Base-by-base conservation (phyloP, 108 stramenopile species). In the Skeletonema grethae region DNA sequence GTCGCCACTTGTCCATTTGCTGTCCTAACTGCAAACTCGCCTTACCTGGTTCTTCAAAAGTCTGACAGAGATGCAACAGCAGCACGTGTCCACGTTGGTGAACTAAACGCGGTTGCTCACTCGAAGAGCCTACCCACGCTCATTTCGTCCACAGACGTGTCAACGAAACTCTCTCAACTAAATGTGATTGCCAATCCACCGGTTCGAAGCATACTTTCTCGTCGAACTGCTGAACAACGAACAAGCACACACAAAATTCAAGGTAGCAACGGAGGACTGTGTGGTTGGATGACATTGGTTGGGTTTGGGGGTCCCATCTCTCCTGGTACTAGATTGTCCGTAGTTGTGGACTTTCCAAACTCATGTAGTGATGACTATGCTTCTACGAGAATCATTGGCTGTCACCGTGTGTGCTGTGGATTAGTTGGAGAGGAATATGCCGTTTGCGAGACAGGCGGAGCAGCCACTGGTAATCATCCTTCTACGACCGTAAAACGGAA, bases 351-450 rank as follows among this genome's bases (percentile, higher is more conserved):
- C 36, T 78, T 78, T 61, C 70, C 77, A 61, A 41, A 46, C 22
- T 30, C 12, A 18, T 25, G 67, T 13, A 32, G 59, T 65, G 69
- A 65, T n/a, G 36, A 48, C 22, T 18, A 63, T 38, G 30, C 32
- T 28, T 61, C 46, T 50, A 39, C 57, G 13, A 57, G 59, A 59
- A 62, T 72, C 9, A 53, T 78, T 67, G 65, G 70, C 9, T 78
- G 77, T 22, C 70, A 78, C 63, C 77, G 77, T 13, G 70, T 78
- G 5, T 78, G 77, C 32, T 78, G 77, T 55, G 77, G 65, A 7
- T 56, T 78, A 59, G 70, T 78, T 11, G 80, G 80, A 25, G 80
- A 82, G 43, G 80, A 82, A 55, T 72, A 77, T 61, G 76, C 80
- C 7, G 5, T 77, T 25, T 64, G 32, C 36, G 74, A 80, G 55